phyloP scores from a whole-genome alignment of 2,329 filamentous ascomycete species.

The Boeremia lycopersici region DNA sequence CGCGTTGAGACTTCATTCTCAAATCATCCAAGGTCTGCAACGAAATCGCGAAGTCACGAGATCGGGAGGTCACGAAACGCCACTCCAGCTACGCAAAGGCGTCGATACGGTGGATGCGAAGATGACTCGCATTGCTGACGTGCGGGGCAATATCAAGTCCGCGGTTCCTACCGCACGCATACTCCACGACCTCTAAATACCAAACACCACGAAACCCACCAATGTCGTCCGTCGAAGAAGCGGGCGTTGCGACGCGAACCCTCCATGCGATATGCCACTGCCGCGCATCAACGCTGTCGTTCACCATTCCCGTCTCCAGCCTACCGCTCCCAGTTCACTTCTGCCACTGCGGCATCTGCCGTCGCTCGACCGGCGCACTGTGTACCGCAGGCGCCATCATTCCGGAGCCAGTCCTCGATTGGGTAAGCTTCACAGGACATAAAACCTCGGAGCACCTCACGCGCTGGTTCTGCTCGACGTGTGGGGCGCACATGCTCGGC shows the following conservation, averaged over 20 bases:
- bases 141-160: too few species aligned
- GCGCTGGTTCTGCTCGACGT: conserved; percentile 58
- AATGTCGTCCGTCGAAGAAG: not conserved
- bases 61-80: too few species aligned
- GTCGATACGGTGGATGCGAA: too few species aligned
- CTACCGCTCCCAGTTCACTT: conserved; percentile 51
- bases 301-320: conserved; percentile 40
- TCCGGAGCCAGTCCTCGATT: conserved; percentile 34
- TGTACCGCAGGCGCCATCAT: conserved; percentile 53
- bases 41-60: too few species aligned
- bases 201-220: not conserved
- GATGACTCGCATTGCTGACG: too few species aligned
- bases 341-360: conserved; percentile 61
- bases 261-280: conserved; percentile 18
- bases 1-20: too few species aligned
- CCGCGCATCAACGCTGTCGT: conserved; percentile 35
- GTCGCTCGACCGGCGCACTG: conserved; percentile 55
- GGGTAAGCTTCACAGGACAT: conserved; percentile 45
- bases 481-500: conserved; percentile 52
- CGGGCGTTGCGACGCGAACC: not conserved
- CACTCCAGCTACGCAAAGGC: too few species aligned
- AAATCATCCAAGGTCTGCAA: too few species aligned
- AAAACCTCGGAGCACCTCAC: conserved; percentile 50
- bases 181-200: too few species aligned
- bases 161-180: too few species aligned